Conservation (phyloP, 768 basidiomycete species). For the Lactifluus hygrophoroides region DNA sequence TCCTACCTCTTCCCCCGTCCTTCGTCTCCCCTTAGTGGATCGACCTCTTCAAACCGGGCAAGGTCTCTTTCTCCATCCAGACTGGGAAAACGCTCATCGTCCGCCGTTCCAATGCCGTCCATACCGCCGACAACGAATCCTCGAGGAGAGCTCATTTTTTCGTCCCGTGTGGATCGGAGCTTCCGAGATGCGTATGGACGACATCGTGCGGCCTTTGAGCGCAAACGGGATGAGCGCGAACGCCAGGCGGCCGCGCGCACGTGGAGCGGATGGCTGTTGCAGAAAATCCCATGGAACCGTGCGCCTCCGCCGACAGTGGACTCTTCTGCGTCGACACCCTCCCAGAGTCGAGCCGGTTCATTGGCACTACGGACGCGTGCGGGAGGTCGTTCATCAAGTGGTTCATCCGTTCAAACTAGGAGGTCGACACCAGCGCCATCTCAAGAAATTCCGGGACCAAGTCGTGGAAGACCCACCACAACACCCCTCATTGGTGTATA, state of each 20-base stretch:
- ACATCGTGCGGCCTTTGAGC: constrained; percentile 82
- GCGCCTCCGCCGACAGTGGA: constrained; percentile 4
- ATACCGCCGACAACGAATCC: constrained; percentile 87
- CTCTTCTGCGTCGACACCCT: constrained; percentile 8
- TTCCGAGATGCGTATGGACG: constrained; percentile 93
- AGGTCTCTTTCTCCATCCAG: constrained; percentile 31
- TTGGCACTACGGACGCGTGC: constrained; percentile 1
- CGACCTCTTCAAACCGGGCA: constrained; percentile 31
- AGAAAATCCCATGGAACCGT: constrained; percentile 25
- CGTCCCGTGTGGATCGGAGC: constrained; percentile 67
- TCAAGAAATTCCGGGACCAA: background rate
- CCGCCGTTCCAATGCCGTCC: constrained; percentile 51
- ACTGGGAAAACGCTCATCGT: constrained; percentile 31
- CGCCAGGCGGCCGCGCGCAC: constrained; percentile 29
- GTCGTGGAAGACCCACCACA: constrained; percentile 3
- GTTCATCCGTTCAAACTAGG: constrained; percentile 6
- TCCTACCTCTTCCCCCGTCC: constrained; percentile 51
- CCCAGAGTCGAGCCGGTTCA: constrained; percentile 14
- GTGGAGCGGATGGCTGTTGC: constrained; percentile 27
- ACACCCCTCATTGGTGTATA: constrained; percentile 1
- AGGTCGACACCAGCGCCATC: constrained; percentile 8
- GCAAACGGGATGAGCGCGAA: constrained; percentile 58
- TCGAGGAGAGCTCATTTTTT: constrained; percentile 94
- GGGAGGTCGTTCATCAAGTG: constrained; percentile 3
- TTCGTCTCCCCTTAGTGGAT: constrained; percentile 23